Evolutionary conservation across 2,329 filamentous ascomycete genomes (phyloP), one percentile per base, ranked within the genome.

Genomic region (Fusarium sp.): DNA sequence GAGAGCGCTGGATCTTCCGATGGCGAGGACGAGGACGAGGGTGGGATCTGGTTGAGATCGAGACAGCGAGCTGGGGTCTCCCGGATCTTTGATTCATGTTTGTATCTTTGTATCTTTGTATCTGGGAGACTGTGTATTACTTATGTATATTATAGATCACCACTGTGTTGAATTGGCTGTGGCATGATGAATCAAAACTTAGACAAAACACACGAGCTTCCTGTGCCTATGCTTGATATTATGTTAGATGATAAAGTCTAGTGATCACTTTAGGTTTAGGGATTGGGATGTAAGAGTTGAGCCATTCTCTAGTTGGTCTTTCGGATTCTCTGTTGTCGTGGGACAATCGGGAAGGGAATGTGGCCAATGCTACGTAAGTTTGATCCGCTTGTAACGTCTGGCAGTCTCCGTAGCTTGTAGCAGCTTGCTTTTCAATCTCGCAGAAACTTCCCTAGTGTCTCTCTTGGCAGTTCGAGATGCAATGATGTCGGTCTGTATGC

Each of bases 1-100:
- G 64, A 71, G 45, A 42, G 60, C 38, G 35, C 70, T 69, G 60
- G 61, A 75, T 75, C 71, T 73, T 71, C 62, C 64, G 59, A 54
- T 58, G 49, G 49, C 30, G 52, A 58, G 37, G 64, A 15, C 42
- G 45, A 54, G 42, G 18, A 33, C 45, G 42, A 35, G 38, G 20
- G 57, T 42, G 49, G n/a, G 73, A 64, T 67, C 50, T 69, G 58
- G 37, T 42, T 38, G 41, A 60, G 60, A 60, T 74, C 46, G 41
- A 38, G 37, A 48, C 44, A 55, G 23, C 9, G 38, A 12, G 50
- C 35, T 14, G 32, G 40, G 42, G 41, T 63, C 62, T 64, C 30
- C 46, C 62, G 49, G 48, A 53, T 70, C 42, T 46, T 48, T 33
- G 49, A 35, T 40, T 48, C 40, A 53, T 42, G 18, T 54, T 55